These are phyloP conservation scores for Auricularia heimuer DNA, from an alignment of 768 basidiomycete species.

Conservation along the genomic window DNA sequence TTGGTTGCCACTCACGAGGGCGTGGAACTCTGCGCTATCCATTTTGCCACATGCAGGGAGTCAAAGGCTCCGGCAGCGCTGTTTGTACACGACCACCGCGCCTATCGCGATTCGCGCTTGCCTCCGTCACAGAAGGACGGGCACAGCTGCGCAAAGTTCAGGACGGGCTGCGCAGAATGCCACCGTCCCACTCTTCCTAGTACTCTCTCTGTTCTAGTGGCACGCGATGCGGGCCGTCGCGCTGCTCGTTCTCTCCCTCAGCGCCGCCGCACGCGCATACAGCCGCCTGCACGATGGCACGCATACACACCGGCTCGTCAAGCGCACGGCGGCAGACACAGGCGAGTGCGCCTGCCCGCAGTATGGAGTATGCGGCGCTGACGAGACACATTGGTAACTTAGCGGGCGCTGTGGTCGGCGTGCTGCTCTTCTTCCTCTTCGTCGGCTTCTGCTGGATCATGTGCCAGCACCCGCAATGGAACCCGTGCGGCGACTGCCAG, in stretches of 20 bases:
- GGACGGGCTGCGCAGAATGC: too few relatives aligned
- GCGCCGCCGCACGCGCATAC: neutral
- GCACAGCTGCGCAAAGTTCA: too few relatives aligned
- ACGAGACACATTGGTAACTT: too few relatives aligned
- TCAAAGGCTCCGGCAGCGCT: too few relatives aligned
- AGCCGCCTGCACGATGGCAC: too few relatives aligned
- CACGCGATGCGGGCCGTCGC: too few relatives aligned
- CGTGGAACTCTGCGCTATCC: conserved; percentile 57
- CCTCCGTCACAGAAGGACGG: too few relatives aligned
- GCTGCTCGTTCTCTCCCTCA: neutral
- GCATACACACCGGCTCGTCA: neutral
- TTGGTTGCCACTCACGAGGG: conserved; percentile 31
- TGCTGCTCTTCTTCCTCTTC: neutral
- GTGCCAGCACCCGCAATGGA: conserved; percentile 1
- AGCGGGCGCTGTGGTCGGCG: neutral
- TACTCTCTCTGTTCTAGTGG: too few relatives aligned
- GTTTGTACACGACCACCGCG: too few relatives aligned
- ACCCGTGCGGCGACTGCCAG: neutral
- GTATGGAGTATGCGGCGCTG: too few relatives aligned
- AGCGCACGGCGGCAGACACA: neutral
- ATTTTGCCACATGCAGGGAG: conserved; percentile 18
- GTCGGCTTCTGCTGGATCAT: neutral
- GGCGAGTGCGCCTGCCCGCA: neutral
- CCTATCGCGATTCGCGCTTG: too few relatives aligned
- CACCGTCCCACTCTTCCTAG: too few relatives aligned